phyloP scores from a whole-genome alignment of 2,329 filamentous ascomycete genomes.

The Beauveria sp. region DNA sequence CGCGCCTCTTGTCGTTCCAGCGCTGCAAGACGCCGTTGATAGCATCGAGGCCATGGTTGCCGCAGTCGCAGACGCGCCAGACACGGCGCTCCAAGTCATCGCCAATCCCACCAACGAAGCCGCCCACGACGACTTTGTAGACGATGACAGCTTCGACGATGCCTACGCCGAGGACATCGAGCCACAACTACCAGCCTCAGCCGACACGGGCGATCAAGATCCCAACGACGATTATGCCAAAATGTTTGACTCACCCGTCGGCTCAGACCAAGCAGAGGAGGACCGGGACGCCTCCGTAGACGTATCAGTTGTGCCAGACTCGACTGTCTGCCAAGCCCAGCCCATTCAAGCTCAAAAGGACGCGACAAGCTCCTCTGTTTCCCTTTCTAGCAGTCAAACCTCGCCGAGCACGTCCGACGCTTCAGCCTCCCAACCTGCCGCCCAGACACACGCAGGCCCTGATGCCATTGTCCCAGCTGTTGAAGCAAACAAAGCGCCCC shows the following conservation, averaged over 20 bases:
- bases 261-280: conserved; percentile 27
- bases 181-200: conserved; percentile 19
- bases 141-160: conserved; percentile 42
- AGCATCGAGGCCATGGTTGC: conserved; percentile 40
- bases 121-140: conserved; percentile 30
- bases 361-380: conserved; percentile 20
- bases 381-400: conserved; percentile 20
- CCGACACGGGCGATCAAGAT: conserved; percentile 18
- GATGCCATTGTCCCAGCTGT: background rate
- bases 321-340: conserved; percentile 33
- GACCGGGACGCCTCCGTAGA: conserved; percentile 22
- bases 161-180: conserved; percentile 35
- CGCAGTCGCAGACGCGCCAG: conserved; percentile 25
- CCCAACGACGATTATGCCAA: conserved; percentile 44
- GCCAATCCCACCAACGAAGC: conserved; percentile 25
- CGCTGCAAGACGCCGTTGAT: conserved; percentile 46
- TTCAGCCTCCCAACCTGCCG: conserved; percentile 5
- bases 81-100: conserved; percentile 20
- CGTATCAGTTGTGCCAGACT: conserved; percentile 36
- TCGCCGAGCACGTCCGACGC: conserved; percentile 19
- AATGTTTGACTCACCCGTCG: conserved; percentile 42
- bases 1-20: conserved; percentile 39
- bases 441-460: conserved; percentile 6
- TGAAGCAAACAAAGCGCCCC: background rate
- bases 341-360: conserved; percentile 25